Evolutionary conservation across 768 basidiomycete species (phyloP).

Genomic region (Rubroboletus pulcherrimus): DNA sequence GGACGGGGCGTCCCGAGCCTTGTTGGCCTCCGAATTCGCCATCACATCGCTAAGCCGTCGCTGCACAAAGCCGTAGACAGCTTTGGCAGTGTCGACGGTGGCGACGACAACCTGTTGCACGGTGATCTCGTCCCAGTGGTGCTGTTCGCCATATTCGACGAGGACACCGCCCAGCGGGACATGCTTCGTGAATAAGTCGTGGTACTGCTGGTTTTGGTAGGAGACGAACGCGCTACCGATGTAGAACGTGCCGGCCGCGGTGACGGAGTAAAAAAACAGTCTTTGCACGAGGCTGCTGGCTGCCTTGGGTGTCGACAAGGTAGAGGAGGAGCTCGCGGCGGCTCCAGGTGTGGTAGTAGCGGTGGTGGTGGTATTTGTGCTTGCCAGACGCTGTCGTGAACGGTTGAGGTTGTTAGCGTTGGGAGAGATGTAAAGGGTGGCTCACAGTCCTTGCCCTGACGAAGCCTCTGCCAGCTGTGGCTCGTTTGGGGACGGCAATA

Average conservation of each 20-base stretch:
- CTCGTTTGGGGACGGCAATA: conserved; percentile 52
- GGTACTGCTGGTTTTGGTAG: conserved; percentile 74
- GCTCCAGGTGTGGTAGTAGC: conserved; percentile 30
- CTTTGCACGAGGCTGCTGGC: conserved; percentile 52
- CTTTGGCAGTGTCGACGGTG: conserved; percentile 45
- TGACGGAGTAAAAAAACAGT: conserved; percentile 64
- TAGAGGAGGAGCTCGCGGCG: conserved; percentile 15
- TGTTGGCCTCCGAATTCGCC: conserved; percentile 26
- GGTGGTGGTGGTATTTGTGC: conserved; percentile 46
- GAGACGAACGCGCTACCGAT: conserved; percentile 74
- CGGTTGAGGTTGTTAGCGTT: background rate
- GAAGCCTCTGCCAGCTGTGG: conserved; percentile 39
- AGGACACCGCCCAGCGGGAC: conserved; percentile 76
- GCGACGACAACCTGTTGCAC: conserved; percentile 53
- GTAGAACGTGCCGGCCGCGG: conserved; percentile 75
- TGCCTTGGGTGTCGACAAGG: conserved; percentile 41
- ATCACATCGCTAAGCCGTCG: conserved; percentile 43
- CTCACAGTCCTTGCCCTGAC: conserved; percentile 58
- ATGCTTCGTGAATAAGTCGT: conserved; percentile 78
- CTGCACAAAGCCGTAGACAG: conserved; percentile 49
- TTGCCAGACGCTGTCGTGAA: conserved; percentile 49
- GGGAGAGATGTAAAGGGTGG: background rate
- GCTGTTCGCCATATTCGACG: conserved; percentile 76
- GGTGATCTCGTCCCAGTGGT: conserved; percentile 77
- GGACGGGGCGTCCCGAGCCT: conserved; percentile 22